These are phyloP conservation scores for Isatis tinctoria DNA, from an alignment of 345 rosid genomes.

Conservation along the genomic window DNA sequence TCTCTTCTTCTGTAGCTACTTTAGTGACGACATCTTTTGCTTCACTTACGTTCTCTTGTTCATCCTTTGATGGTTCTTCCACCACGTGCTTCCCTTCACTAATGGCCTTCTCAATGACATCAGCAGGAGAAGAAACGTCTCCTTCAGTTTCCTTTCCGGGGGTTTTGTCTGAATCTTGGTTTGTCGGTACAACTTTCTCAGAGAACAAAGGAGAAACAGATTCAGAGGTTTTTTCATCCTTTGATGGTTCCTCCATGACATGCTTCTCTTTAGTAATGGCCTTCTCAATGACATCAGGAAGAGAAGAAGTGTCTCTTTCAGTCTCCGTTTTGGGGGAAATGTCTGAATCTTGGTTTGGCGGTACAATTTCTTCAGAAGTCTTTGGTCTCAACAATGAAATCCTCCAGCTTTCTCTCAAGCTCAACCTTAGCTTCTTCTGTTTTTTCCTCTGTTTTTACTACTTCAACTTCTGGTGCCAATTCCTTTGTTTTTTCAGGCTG, in stretches of 20 bases:
- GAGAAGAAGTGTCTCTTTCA: neutral
- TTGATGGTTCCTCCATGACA: conserved; percentile 22
- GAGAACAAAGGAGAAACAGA: neutral
- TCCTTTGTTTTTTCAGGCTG: conserved; percentile 13
- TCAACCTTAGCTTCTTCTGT: conserved; percentile 14
- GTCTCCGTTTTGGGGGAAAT: conserved; percentile 2
- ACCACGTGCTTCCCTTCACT: conserved; percentile 19
- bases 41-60: conserved; percentile 2
- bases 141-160: neutral
- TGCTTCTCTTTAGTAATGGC: conserved; percentile 18
- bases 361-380: neutral
- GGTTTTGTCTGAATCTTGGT: neutral
- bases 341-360: conserved; percentile 7
- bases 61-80: conserved; percentile 23
- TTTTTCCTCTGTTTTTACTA: conserved; percentile 17
- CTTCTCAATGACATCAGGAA: conserved; percentile 17
- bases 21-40: neutral
- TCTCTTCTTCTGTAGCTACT: conserved; percentile 14
- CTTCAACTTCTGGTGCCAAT: conserved; percentile 11
- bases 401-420: conserved; percentile 15
- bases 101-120: conserved; percentile 17
- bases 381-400: neutral
- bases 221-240: conserved; percentile 15
- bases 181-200: conserved; percentile 5
- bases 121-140: neutral